Evolutionary conservation across 441 rosid genomes (phyloP), one percentile per base, ranked within the genome.

Genomic region (Dalechampia spathulata): DNA sequence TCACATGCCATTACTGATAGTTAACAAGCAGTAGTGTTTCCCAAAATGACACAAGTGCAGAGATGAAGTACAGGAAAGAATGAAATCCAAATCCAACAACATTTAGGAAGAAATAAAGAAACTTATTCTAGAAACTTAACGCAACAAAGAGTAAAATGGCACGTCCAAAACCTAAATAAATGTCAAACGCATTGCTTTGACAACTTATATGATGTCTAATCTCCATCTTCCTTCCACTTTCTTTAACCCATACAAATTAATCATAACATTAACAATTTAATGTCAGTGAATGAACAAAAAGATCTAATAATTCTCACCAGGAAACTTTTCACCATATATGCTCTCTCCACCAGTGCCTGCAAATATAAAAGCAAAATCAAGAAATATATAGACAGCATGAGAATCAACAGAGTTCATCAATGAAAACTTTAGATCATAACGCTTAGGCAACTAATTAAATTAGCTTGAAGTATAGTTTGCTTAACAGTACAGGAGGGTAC

Each of bases 281-380:
- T 13, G 49, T 36, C n/a, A 49, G 19, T 3, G 20, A 52, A 51
- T 13, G n/a, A 61, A 50, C 32, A 53, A 36, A 57, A 48, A 22
- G 22, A 15, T 53, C 8, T 21, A 34, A 52, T 25, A 5, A 64
- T 43, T 67, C 88, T 70, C 63, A 92, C 99, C 99, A 47, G 99
- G 96, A 78, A 92, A 92, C 49, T 77, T 82, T 28, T 73, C 82
- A 42, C 68, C 88, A 62, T 83, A 92, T 56, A 92, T 89, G 78
- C 95, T 85, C 72, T 92, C 97, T 60, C 99, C 99, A 65, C 79
- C 71, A 63, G 88, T 76, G 41, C 99, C 99, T 92, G 77, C 57
- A 74, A 60, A 50, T 41, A 47, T 21, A 41, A 34, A 56, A 72
- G 47, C 43, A 56, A 69, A 27, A 22, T 1, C n/a, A 38, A 57